Percentiles rank a stretch among this genome's conserved stretches.
phyloP scores from a whole-genome alignment of 441 rosid species.

The Brassica hybrid region DNA sequence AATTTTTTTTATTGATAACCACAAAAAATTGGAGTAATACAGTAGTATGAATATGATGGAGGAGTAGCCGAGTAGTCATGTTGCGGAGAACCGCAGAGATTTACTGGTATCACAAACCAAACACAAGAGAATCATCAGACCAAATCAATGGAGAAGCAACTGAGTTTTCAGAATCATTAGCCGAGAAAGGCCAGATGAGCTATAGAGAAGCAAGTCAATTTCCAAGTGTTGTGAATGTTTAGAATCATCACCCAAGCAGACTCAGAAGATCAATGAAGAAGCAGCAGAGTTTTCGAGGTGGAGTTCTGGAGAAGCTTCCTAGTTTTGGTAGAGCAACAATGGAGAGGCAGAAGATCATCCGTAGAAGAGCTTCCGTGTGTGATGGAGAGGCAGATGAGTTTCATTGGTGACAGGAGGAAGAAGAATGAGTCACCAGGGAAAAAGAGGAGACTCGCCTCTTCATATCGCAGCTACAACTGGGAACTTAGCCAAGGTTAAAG shows the following conservation, averaged over 20 bases:
- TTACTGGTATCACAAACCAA: no score
- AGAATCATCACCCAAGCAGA: slow-evolving; percentile 34
- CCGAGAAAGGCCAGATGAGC: slow-evolving; percentile 33
- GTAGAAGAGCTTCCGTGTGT: slow-evolving; percentile 75
- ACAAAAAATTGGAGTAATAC: slow-evolving; percentile 21
- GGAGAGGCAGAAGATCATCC: slow-evolving; percentile 53
- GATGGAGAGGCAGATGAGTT: slow-evolving; percentile 90
- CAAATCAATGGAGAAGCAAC: slow-evolving; percentile 51
- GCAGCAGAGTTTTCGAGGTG: slow-evolving; percentile 53
- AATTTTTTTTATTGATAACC: slow-evolving; percentile 25
- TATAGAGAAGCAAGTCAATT: slow-evolving; percentile 56
- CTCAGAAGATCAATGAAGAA: slow-evolving; percentile 46
- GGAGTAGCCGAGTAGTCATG: slow-evolving; percentile 18
- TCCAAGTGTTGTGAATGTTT: slow-evolving; percentile 35
- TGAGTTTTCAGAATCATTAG: slow-evolving; percentile 34
- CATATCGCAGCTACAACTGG: slow-evolving; percentile 89
- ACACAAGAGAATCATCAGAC: slow-evolving; percentile 28
- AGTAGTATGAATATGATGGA: slow-evolving; percentile 28
- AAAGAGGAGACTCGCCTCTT: slow-evolving; percentile 80
- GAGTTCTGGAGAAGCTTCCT: slow-evolving; percentile 56
- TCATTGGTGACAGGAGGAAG: slow-evolving; percentile 82
- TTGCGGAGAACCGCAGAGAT: neutral
- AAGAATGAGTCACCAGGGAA: slow-evolving; percentile 91
- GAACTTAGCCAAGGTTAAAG: slow-evolving; percentile 65
- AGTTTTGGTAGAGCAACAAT: slow-evolving; percentile 48